Conservation (phyloP, 2,329 filamentous ascomycete genomes). For the Sclerotinia subarctica region DNA sequence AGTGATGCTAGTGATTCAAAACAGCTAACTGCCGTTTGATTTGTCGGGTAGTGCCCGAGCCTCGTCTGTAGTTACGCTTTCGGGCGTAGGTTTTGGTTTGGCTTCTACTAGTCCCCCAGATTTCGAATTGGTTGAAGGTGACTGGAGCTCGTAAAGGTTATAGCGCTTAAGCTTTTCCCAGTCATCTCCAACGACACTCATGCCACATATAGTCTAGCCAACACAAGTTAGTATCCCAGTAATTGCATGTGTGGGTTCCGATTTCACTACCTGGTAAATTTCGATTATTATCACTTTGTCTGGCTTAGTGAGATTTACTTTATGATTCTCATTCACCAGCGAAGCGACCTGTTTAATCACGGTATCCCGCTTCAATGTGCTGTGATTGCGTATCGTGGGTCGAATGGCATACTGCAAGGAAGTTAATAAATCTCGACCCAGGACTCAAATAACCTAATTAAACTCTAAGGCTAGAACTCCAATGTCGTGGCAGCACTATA, state of each 20-base stretch:
- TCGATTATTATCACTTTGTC: conserved; percentile 79
- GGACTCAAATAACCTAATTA: conserved; percentile 11
- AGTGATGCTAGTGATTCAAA: conserved; percentile 15
- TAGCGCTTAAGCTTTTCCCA: conserved; percentile 74
- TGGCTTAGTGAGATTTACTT: conserved; percentile 73
- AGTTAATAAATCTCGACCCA: conserved; percentile 10
- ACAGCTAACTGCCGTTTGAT: conserved; percentile 7
- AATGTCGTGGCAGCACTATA: conserved; percentile 14
- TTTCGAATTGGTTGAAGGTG: conserved; percentile 30
- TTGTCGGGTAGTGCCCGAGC: conserved; percentile 14
- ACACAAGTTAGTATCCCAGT: conserved; percentile 25
- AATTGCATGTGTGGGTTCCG: conserved; percentile 16
- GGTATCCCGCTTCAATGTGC: conserved; percentile 60
- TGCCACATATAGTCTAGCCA: conserved; percentile 66
- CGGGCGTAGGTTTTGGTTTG: conserved; percentile 26
- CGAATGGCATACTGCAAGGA: conserved; percentile 77
- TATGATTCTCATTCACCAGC: conserved; percentile 56
- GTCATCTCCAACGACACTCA: conserved; percentile 69
- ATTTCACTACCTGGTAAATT: conserved; percentile 64
- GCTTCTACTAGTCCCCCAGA: conserved; percentile 7
- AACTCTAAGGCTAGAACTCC: conserved; percentile 3
- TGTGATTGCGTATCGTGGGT: conserved; percentile 72
- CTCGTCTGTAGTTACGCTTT: conserved; percentile 33
- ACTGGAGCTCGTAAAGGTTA: conserved; percentile 73
- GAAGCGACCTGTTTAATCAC: conserved; percentile 67